These are phyloP conservation scores for Phytopythium mirpurense DNA, from an alignment of 352 stramenopile genomes.

Conservation along the genomic window DNA sequence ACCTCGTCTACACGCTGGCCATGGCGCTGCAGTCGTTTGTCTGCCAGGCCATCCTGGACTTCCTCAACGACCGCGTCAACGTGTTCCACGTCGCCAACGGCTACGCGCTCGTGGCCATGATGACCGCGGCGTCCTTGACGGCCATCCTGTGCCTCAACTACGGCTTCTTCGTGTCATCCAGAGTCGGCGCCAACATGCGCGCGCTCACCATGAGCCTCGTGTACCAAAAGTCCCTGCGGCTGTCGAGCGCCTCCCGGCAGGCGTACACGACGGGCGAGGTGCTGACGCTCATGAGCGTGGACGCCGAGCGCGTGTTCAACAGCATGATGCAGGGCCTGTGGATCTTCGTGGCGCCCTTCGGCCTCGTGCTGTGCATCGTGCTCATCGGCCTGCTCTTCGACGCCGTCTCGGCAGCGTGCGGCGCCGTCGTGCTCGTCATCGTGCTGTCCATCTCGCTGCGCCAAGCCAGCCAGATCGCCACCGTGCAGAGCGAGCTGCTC, in stretches of 20 bases:
- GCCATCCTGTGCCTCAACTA: slow-evolving; percentile 27
- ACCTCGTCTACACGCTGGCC: slow-evolving; percentile 15
- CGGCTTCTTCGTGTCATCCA: slow-evolving; percentile 27
- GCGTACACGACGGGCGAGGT: slow-evolving; percentile 34
- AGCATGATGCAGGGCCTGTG: slow-evolving; percentile 19
- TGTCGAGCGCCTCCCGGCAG: slow-evolving; percentile 33
- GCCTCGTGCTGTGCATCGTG: neutral
- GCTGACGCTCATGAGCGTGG: slow-evolving; percentile 33
- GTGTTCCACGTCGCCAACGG: slow-evolving; percentile 12
- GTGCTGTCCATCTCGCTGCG: slow-evolving; percentile 15
- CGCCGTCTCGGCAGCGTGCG: slow-evolving; percentile 9
- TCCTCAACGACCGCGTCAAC: slow-evolving; percentile 10
- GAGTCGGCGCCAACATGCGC: slow-evolving; percentile 30
- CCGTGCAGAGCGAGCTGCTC: slow-evolving; percentile 17
- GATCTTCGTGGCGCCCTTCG: slow-evolving; percentile 10
- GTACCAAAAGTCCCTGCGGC: slow-evolving; percentile 46
- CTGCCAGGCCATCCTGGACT: slow-evolving; percentile 14
- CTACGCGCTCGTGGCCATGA: slow-evolving; percentile 13
- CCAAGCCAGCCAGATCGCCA: slow-evolving; percentile 13
- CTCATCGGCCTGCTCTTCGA: slow-evolving; percentile 30
- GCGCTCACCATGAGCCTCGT: slow-evolving; percentile 34
- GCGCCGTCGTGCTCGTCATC: slow-evolving; percentile 10
- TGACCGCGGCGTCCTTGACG: slow-evolving; percentile 13
- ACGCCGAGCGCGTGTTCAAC: slow-evolving; percentile 35
- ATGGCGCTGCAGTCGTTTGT: slow-evolving; percentile 17